A percentile compares a stretch with the other conserved stretches of the same genome.
Conservation (phyloP, 1,139 yeast species). For the Chernovozyma sophiae-reginae region DNA sequence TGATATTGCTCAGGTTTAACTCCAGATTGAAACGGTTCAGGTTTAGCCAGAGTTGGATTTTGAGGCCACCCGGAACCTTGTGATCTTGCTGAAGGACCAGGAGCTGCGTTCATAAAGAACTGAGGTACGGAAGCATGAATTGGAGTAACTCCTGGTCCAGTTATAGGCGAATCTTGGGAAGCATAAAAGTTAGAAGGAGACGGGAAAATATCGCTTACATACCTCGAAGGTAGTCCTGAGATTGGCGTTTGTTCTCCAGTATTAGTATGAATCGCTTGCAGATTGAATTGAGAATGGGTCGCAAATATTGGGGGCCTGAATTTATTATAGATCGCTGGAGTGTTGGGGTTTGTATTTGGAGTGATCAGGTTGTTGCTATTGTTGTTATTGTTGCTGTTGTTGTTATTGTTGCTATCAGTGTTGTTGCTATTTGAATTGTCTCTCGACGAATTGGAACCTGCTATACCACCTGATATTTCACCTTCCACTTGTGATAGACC, state of each 20-base stretch:
- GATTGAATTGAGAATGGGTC: constrained; percentile 4
- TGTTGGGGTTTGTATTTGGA: constrained; percentile 6
- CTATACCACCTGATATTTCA: background rate
- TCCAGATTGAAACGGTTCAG: no score
- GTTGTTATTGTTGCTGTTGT: constrained; percentile 10
- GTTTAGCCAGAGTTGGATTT: no score
- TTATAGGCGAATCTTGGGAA: constrained; percentile 42
- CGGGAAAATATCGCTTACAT: constrained; percentile 53
- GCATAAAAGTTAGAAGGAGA: constrained; percentile 50
- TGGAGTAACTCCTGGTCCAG: constrained; percentile 38
- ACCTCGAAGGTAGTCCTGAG: constrained; percentile 47
- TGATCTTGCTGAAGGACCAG: constrained; percentile 4
- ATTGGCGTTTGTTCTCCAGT: constrained; percentile 49
- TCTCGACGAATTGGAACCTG: background rate
- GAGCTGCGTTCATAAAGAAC: constrained; percentile 18
- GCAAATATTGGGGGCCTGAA: constrained; percentile 11
- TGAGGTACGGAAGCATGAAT: constrained; percentile 24
- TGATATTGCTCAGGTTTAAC: no score
- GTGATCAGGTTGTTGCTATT: constrained; percentile 2
- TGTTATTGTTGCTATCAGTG: constrained; percentile 7
- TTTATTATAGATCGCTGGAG: constrained; percentile 5
- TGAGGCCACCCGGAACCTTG: constrained; percentile 1
- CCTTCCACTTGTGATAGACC: background rate
- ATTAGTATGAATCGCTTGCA: constrained; percentile 5
- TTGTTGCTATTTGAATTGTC: constrained; percentile 6